Percentiles rank a stretch among this genome's conserved stretches.
phyloP scores from a whole-genome alignment of 345 rosid species.

The Populus deltoides region DNA sequence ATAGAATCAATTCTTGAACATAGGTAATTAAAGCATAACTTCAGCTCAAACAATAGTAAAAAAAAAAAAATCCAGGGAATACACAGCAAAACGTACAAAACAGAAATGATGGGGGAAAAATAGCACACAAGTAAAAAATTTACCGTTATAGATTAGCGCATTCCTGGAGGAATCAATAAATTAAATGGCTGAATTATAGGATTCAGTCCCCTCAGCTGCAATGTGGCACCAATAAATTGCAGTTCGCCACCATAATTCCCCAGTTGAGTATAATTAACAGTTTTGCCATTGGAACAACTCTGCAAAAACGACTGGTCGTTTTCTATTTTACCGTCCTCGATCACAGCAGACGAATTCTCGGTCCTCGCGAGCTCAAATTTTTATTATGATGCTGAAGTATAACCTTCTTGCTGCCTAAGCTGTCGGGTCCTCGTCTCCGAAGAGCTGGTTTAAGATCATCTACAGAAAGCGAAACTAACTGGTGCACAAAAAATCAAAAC shows the following conservation, averaged over 20 bases:
- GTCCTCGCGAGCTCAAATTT: conserved; percentile 6
- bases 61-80: too few relatives aligned
- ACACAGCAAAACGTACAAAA: not conserved
- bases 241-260: conserved; percentile 35
- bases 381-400: conserved; percentile 27
- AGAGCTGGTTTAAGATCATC: conserved; percentile 60
- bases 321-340: conserved; percentile 20
- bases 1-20: too few relatives aligned
- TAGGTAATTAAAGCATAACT: too few relatives aligned
- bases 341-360: conserved; percentile 15
- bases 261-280: not conserved
- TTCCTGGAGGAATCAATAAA: conserved; percentile 57
- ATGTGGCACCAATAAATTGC: conserved; percentile 65
- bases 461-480: conserved; percentile 32
- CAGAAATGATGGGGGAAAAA: not conserved
- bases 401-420: conserved; percentile 53
- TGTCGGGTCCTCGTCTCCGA: conserved; percentile 72
- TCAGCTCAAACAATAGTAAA: too few relatives aligned
- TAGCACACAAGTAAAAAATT: not conserved
- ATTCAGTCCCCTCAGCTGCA: conserved; percentile 72
- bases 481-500: not conserved
- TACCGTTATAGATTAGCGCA: conserved; percentile 72
- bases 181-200: conserved; percentile 57
- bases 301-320: not conserved
- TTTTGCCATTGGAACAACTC: conserved; percentile 10